Conservation (phyloP, 805 yeast species). For the Teunomyces atbi region DNA sequence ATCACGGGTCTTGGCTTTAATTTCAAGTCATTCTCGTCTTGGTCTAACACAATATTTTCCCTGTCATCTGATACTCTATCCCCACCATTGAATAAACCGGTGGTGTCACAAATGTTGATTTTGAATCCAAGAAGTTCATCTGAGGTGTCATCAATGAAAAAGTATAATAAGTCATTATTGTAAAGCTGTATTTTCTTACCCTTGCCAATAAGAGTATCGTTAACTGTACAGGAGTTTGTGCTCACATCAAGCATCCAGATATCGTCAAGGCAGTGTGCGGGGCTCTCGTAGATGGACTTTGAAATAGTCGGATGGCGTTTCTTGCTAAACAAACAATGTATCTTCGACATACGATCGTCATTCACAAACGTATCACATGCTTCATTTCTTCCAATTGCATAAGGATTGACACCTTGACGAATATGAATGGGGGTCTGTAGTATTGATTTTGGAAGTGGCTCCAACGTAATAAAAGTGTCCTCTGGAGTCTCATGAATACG, state of each 20-base stretch:
- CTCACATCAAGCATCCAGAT: constrained; percentile 80
- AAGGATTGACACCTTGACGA: constrained; percentile 65
- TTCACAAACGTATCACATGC: constrained; percentile 59
- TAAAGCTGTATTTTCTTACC: constrained; percentile 60
- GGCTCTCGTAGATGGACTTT: constrained; percentile 58
- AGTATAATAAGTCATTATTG: constrained; percentile 63
- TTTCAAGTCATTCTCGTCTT: constrained; percentile 26
- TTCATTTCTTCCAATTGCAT: constrained; percentile 71
- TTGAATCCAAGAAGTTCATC: constrained; percentile 53
- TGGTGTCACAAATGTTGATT: constrained; percentile 54
- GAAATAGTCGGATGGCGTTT: constrained; percentile 57
- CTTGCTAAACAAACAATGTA: constrained; percentile 71
- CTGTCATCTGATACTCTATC: constrained; percentile 15
- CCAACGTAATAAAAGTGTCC: constrained; percentile 58
- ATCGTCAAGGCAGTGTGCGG: constrained; percentile 71
- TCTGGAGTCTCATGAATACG: constrained; percentile 32
- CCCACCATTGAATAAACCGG: constrained; percentile 63
- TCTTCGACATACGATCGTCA: constrained; percentile 78
- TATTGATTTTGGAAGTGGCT: constrained; percentile 34
- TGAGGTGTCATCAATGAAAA: constrained; percentile 60
- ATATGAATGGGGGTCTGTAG: constrained; percentile 50
- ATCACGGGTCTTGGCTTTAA: constrained; percentile 24
- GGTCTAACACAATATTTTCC: constrained; percentile 5
- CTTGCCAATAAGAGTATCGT: constrained; percentile 56
- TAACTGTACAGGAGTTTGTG: constrained; percentile 76